A percentile compares a stretch with the other conserved stretches of the same genome.
phyloP scores from a whole-genome alignment of 192 early-diverging fungal species.

The Irineochytrium annulatum region DNA sequence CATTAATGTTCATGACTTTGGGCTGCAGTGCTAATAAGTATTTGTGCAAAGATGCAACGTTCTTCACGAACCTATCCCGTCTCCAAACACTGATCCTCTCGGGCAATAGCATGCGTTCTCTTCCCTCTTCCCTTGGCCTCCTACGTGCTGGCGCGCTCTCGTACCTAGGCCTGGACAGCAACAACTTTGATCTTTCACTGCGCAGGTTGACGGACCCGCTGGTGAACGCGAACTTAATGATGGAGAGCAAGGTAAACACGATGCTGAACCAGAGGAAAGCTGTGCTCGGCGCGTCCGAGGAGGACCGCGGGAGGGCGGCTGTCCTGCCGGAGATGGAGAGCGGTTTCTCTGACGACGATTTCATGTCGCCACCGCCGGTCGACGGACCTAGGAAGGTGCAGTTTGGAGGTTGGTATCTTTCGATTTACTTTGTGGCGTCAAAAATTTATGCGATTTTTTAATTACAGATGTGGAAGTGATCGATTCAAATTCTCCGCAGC shows the following conservation, averaged over 20 bases:
- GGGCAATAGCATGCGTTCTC: slow-evolving; percentile 25
- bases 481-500: not conserved
- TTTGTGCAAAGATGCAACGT: slow-evolving; percentile 7
- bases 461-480: not conserved
- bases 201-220: slow-evolving; percentile 18
- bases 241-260: not conserved
- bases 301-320: not conserved
- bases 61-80: slow-evolving; percentile 16
- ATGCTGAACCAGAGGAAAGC: not conserved
- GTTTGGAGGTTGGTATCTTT: not conserved
- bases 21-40: slow-evolving; percentile 4
- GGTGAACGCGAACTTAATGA: slow-evolving; percentile 7
- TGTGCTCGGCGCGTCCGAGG: not conserved
- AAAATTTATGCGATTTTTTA: no score
- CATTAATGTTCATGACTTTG: no score
- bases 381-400: slow-evolving; percentile 2
- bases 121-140: slow-evolving; percentile 47
- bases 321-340: not conserved
- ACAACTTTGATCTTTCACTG: slow-evolving; percentile 6
- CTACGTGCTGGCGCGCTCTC: slow-evolving; percentile 18
- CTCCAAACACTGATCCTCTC: slow-evolving; percentile 31
- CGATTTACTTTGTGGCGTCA: not conserved
- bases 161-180: slow-evolving; percentile 11
- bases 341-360: no score
- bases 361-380: not conserved